Conservation (phyloP, 2,329 filamentous ascomycete genomes). For the Diaporthe helianthi region DNA sequence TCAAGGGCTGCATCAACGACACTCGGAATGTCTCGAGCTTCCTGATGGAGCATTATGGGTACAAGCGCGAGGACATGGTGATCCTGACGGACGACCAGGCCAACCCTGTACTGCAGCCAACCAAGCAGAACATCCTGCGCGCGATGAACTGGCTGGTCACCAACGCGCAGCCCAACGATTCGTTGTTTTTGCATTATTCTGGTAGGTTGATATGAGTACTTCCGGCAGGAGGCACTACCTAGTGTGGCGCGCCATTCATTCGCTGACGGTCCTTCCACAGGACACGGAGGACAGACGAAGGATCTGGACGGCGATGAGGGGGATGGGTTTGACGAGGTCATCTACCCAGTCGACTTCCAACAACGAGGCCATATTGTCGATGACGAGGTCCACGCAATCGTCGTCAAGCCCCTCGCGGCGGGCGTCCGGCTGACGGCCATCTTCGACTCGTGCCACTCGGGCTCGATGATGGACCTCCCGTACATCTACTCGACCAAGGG, state of each 20-base stretch:
- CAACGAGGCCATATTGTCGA: slow-evolving; percentile 76
- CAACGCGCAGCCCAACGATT: slow-evolving; percentile 75
- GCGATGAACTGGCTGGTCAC: slow-evolving; percentile 80
- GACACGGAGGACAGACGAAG: slow-evolving; percentile 78
- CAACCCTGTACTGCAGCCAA: slow-evolving; percentile 73
- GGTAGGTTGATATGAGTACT: slow-evolving; percentile 48
- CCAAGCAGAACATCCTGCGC: slow-evolving; percentile 76
- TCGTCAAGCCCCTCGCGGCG: slow-evolving; percentile 77
- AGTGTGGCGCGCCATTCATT: background rate
- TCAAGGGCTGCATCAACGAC: slow-evolving; percentile 82
- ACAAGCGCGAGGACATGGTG: slow-evolving; percentile 82
- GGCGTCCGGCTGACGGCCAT: slow-evolving; percentile 87
- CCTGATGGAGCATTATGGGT: slow-evolving; percentile 71
- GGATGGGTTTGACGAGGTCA: slow-evolving; percentile 79
- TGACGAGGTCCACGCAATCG: slow-evolving; percentile 78
- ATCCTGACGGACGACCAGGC: slow-evolving; percentile 78
- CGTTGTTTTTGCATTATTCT: slow-evolving; percentile 80
- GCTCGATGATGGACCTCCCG: slow-evolving; percentile 77
- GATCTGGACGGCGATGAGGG: slow-evolving; percentile 79
- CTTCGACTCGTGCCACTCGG: slow-evolving; percentile 83
- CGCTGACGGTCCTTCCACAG: slow-evolving; percentile 45
- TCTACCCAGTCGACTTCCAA: slow-evolving; percentile 79
- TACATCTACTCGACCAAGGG: slow-evolving; percentile 84
- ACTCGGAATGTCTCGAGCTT: slow-evolving; percentile 78
- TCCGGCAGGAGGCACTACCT: background rate